Conservation (phyloP, 371 early-diverging fungal genomes). For the Gilbertella persicaria region DNA sequence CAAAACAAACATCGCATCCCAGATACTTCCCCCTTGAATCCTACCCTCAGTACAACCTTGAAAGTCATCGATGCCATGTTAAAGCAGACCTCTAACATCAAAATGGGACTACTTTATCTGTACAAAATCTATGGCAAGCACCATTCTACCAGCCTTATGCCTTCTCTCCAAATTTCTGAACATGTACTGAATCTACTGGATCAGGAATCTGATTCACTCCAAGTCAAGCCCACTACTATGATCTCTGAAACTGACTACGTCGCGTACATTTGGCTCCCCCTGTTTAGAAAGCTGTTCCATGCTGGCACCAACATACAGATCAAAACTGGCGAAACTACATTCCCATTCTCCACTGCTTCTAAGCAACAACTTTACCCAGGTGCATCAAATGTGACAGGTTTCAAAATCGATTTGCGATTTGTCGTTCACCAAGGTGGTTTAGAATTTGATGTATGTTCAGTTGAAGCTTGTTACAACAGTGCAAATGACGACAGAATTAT, state of each 20-base stretch:
- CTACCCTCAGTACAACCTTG: conserved; percentile 10
- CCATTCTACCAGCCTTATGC: conserved; percentile 10
- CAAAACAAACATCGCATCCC: conserved; percentile 7
- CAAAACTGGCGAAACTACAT: conserved; percentile 14
- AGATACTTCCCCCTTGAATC: conserved; percentile 5
- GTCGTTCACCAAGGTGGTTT: conserved; percentile 5
- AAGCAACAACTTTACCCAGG: conserved; percentile 12
- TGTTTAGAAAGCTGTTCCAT: conserved; percentile 14
- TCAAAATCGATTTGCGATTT: conserved; percentile 12
- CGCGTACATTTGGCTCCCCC: conserved; percentile 11
- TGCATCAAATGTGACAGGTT: conserved; percentile 1
- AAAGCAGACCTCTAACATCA: conserved; percentile 9
- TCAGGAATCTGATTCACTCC: conserved; percentile 12
- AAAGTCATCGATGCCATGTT: conserved; percentile 10
- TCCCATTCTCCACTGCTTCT: not conserved
- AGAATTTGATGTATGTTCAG: conserved; percentile 10
- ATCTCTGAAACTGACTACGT: conserved; percentile 12
- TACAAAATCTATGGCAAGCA: conserved; percentile 10
- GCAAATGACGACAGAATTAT: conserved; percentile 10
- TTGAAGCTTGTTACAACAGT: conserved; percentile 11
- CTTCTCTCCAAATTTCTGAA: conserved; percentile 9
- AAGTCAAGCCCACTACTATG: conserved; percentile 12
- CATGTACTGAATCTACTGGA: conserved; percentile 14
- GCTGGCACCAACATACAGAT: conserved; percentile 11
- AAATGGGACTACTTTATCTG: conserved; percentile 11